These are phyloP conservation scores for Heliosperma pusillum DNA, from an alignment of 148 eudicot species.

Conservation along the genomic window DNA sequence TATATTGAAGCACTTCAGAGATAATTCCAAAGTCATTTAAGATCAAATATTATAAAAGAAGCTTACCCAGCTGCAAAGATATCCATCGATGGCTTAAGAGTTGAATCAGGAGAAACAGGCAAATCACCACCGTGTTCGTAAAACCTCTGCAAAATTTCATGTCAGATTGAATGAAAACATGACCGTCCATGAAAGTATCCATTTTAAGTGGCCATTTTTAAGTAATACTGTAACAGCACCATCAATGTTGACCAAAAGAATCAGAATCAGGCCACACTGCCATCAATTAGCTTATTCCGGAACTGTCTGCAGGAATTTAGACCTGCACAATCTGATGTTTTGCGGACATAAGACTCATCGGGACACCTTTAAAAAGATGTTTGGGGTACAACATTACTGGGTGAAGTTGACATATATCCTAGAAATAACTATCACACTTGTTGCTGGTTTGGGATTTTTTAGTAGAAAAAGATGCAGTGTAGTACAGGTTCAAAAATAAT, in stretches of 20 bases:
- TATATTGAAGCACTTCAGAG: not conserved
- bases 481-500: not conserved
- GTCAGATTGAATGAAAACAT: not conserved
- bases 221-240: not conserved
- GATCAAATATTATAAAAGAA: conserved; percentile 5
- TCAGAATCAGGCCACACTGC: not conserved
- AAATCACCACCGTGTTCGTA: conserved; percentile 94
- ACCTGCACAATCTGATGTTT: conserved; percentile 4
- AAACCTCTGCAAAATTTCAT: conserved; percentile 64
- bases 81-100: conserved; percentile 91
- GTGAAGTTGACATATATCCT: not conserved
- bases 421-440: conserved; percentile 3
- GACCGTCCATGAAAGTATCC: not conserved
- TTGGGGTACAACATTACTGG: not conserved
- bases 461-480: not conserved
- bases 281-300: not conserved
- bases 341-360: too few species aligned
- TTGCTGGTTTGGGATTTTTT: not conserved
- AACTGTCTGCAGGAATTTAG: not conserved
- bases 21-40: not conserved
- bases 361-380: not conserved
- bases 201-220: not conserved
- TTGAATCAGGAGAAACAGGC: conserved; percentile 77
- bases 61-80: conserved; percentile 96
- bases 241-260: not conserved